Evolutionary conservation across 305 asterid species (phyloP).

Genomic region (Fraxinus greggii): DNA sequence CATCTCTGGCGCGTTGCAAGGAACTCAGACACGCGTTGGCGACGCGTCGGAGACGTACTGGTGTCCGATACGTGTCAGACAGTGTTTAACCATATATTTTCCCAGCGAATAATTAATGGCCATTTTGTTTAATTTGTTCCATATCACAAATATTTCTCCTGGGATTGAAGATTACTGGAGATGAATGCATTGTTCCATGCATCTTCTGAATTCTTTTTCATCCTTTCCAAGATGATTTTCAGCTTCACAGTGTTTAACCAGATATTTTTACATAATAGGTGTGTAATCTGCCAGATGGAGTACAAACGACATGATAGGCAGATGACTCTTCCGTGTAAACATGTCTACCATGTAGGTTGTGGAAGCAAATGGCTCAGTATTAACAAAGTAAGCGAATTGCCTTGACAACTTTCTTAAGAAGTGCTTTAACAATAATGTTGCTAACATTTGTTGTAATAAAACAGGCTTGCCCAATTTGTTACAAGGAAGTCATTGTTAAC

Average conservation of each 20-base stretch:
- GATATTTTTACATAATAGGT: conserved; percentile 39
- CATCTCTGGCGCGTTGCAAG: too few species aligned
- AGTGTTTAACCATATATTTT: too few species aligned
- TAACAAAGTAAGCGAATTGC: conserved; percentile 60
- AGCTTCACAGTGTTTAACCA: neutral
- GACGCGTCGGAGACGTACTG: too few species aligned
- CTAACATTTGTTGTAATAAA: conserved; percentile 26
- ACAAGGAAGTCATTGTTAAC: conserved; percentile 65
- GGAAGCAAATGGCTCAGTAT: conserved; percentile 90
- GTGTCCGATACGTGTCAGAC: too few species aligned
- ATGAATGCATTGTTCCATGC: neutral
- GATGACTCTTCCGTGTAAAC: conserved; percentile 89
- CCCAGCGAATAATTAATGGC: neutral
- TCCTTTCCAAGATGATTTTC: conserved; percentile 14
- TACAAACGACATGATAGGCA: conserved; percentile 73
- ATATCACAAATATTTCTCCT: neutral
- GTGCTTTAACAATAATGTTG: neutral
- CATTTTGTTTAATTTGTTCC: neutral
- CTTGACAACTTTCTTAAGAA: neutral
- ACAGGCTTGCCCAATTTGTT: conserved; percentile 97
- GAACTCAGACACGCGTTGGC: too few species aligned
- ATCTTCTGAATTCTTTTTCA: neutral
- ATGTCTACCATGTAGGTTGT: conserved; percentile 67
- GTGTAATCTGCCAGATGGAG: conserved; percentile 97
- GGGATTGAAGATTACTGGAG: neutral